phyloP scores from a whole-genome alignment of 179 eudicot species.

The Vitellaria paradoxa region DNA sequence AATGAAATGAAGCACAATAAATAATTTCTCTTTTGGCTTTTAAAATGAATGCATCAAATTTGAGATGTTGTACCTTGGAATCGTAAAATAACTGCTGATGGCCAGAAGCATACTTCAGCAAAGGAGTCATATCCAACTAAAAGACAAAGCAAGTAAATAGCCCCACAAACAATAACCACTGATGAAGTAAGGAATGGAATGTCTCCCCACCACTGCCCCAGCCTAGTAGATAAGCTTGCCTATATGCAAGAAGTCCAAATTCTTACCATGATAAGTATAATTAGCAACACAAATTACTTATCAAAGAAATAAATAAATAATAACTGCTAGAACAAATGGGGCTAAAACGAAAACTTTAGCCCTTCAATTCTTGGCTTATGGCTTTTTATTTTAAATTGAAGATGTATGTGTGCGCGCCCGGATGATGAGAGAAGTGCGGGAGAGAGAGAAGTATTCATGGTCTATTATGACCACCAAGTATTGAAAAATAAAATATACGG shows the following conservation, averaged over 20 bases:
- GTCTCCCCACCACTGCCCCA: constrained; percentile 95
- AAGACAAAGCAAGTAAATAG: constrained; percentile 82
- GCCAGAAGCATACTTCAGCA: constrained; percentile 85
- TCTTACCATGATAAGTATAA: no score
- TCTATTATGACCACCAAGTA: neutral
- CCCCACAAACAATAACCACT: constrained; percentile 71
- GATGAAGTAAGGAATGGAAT: constrained; percentile 88
- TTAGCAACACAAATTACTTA: no score
- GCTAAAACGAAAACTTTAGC: neutral
- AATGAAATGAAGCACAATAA: neutral
- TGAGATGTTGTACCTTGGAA: constrained; percentile 67
- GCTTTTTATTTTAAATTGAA: constrained; percentile 1
- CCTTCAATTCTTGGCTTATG: neutral
- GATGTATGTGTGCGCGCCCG: no score
- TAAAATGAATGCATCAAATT: neutral
- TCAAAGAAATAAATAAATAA: neutral
- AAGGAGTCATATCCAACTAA: constrained; percentile 90
- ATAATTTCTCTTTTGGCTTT: neutral
- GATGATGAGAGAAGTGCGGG: neutral
- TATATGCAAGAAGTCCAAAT: constrained; percentile 15
- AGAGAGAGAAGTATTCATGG: neutral
- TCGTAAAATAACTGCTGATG: constrained; percentile 63
- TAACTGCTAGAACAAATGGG: neutral
- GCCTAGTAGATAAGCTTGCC: constrained; percentile 78
- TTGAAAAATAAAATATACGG: neutral